Conservation (phyloP, 768 basidiomycete species). For the Trametes elegans region DNA sequence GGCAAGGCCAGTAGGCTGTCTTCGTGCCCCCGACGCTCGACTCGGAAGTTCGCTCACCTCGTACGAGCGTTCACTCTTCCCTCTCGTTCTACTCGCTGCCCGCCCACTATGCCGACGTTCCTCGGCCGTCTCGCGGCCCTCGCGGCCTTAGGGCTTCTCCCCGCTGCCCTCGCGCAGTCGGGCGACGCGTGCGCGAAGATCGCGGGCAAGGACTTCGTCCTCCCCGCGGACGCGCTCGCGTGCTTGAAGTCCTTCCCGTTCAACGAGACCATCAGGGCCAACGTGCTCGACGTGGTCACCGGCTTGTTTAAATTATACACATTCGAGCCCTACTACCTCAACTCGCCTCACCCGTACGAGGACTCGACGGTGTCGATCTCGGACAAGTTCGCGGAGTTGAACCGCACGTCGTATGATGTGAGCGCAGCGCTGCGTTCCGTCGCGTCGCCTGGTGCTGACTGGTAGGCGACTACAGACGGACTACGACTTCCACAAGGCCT, state of each 20-base stretch:
- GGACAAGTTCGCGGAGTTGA: slow-evolving; percentile 45
- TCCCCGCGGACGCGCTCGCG: slow-evolving; percentile 53
- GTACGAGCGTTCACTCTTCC: background rate
- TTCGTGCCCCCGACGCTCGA: too few species aligned
- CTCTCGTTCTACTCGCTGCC: too few species aligned
- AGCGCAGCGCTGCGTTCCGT: background rate
- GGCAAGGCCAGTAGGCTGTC: too few species aligned
- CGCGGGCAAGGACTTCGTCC: slow-evolving; percentile 41
- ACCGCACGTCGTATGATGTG: slow-evolving; percentile 46
- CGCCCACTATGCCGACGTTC: too few species aligned
- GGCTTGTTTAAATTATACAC: slow-evolving; percentile 40
- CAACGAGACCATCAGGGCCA: slow-evolving; percentile 38
- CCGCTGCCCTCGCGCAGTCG: too few species aligned
- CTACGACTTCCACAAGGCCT: slow-evolving; percentile 59
- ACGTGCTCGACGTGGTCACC: slow-evolving; percentile 34
- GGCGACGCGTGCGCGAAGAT: slow-evolving; percentile 37
- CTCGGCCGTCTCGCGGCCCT: too few species aligned
- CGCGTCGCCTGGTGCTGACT: background rate
- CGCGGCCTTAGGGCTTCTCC: too few species aligned
- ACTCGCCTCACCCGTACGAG: slow-evolving; percentile 37
- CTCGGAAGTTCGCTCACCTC: too few species aligned
- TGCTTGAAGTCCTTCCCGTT: slow-evolving; percentile 52
- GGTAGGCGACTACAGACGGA: slow-evolving; percentile 48
- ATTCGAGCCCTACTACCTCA: slow-evolving; percentile 38
- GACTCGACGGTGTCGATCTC: slow-evolving; percentile 55